A percentile compares a stretch with the other conserved stretches of the same genome.
Conservation (phyloP, 306 rosid species). For the Begonia masoniana region DNA sequence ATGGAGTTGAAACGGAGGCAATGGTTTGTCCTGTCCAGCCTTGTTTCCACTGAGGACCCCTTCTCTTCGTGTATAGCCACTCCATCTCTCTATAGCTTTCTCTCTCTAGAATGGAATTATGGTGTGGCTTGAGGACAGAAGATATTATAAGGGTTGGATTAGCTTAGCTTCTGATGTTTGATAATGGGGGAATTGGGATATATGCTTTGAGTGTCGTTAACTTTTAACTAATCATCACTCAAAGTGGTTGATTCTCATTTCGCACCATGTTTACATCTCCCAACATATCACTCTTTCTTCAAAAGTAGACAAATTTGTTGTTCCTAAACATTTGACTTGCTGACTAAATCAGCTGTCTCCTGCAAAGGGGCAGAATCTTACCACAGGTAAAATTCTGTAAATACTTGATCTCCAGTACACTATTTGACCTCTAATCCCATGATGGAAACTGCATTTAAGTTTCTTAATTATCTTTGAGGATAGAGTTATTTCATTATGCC, state of each 20-base stretch:
- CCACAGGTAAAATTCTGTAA: too few species aligned
- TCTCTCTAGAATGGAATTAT: background rate
- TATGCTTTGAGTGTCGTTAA: conserved; percentile 66
- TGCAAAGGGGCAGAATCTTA: too few species aligned
- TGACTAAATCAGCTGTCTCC: too few species aligned
- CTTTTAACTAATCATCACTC: conserved; percentile 21
- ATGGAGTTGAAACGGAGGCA: conserved; percentile 41
- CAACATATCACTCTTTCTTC: too few species aligned
- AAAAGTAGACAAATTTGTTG: too few species aligned
- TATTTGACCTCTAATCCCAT: too few species aligned
- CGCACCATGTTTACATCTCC: too few species aligned
- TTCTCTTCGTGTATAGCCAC: conserved; percentile 41
- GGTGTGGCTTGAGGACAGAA: background rate
- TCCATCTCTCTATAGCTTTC: conserved; percentile 29
- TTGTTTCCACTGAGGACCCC: conserved; percentile 59
- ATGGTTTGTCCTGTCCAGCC: conserved; percentile 38
- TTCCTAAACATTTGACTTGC: too few species aligned
- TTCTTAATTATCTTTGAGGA: too few species aligned
- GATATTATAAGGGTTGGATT: conserved; percentile 1
- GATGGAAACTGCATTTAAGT: too few species aligned
- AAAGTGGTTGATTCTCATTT: conserved; percentile 19
- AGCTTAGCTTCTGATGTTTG: conserved; percentile 17
- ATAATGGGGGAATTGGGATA: conserved; percentile 35
- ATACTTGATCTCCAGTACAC: too few species aligned
- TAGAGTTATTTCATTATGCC: too few species aligned